Percentiles rank a stretch among this genome's conserved stretches.
Conservation (phyloP, 768 basidiomycete genomes). For the Multifurca ochricompacta region DNA sequence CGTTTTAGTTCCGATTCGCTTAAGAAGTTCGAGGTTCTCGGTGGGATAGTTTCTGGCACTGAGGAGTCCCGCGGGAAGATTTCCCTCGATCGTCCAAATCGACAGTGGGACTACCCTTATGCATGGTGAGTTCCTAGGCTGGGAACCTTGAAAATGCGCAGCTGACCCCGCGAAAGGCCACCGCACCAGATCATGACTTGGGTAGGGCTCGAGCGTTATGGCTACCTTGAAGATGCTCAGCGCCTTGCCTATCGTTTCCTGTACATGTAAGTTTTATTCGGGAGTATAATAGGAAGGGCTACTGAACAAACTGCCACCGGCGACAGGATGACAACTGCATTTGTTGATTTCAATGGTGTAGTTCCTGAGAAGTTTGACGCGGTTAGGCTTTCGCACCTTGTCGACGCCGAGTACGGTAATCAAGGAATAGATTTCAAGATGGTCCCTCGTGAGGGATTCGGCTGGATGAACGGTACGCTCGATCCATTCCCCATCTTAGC, state of each 20-base stretch:
- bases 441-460: conserved; percentile 95
- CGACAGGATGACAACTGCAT: conserved; percentile 82
- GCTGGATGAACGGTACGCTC: conserved; percentile 89
- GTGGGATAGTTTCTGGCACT: conserved; percentile 92
- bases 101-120: conserved; percentile 98
- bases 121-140: conserved; percentile 45
- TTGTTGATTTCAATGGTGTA: conserved; percentile 96
- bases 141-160: conserved; percentile 3
- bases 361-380: conserved; percentile 99
- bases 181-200: conserved; percentile 98
- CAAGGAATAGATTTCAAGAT: conserved; percentile 97
- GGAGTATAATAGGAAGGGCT: neutral
- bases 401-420: conserved; percentile 96
- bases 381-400: conserved; percentile 89
- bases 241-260: conserved; percentile 91
- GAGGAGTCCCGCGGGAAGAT: conserved; percentile 95
- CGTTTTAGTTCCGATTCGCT: conserved; percentile 64
- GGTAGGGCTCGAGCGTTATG: conserved; percentile 96
- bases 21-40: conserved; percentile 93
- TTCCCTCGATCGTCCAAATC: conserved; percentile 91
- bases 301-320: conserved; percentile 12
- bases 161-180: conserved; percentile 44
- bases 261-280: conserved; percentile 65
- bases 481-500: neutral
- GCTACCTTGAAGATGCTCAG: conserved; percentile 89